phyloP scores from a whole-genome alignment of 306 rosid genomes.

The Rosa chinensis region DNA sequence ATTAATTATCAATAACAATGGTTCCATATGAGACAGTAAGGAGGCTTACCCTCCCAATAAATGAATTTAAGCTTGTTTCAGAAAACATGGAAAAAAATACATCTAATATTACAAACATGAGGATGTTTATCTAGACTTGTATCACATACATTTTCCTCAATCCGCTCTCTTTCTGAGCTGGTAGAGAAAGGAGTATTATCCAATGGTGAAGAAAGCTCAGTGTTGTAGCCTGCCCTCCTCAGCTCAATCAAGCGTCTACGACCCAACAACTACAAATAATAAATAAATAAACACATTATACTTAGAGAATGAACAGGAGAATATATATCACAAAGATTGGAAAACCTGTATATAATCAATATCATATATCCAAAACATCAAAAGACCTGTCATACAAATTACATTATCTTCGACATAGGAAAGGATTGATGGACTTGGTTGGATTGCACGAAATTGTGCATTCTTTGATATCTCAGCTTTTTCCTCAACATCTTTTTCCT shows the following conservation, averaged over 20 bases:
- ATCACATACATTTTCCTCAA: constrained; percentile 76
- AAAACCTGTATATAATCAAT: background rate
- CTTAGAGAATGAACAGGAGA: constrained; percentile 12
- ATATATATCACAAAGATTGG: background rate
- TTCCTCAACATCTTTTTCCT: constrained; percentile 51
- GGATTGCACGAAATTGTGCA: constrained; percentile 87
- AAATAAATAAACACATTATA: background rate
- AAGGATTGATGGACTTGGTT: constrained; percentile 83
- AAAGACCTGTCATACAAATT: constrained; percentile 50
- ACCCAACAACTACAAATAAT: constrained; percentile 66
- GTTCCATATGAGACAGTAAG: constrained; percentile 13
- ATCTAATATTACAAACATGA: constrained; percentile 5
- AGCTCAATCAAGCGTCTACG: constrained; percentile 82
- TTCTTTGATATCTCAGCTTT: constrained; percentile 64
- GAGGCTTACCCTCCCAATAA: background rate
- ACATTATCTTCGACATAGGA: constrained; percentile 91
- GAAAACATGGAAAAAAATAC: background rate
- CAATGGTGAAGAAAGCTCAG: constrained; percentile 82
- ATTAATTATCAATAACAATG: constrained; percentile 18
- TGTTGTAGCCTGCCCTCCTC: constrained; percentile 85
- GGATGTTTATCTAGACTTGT: constrained; percentile 2
- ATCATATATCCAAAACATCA: constrained; percentile 25
- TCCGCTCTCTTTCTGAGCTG: constrained; percentile 64
- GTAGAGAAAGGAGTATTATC: constrained; percentile 78
- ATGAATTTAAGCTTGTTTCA: background rate